Percentiles rank a stretch among this genome's conserved stretches.
phyloP scores from a whole-genome alignment of 768 basidiomycete genomes.

The Dictyophora rubrovolvata region DNA sequence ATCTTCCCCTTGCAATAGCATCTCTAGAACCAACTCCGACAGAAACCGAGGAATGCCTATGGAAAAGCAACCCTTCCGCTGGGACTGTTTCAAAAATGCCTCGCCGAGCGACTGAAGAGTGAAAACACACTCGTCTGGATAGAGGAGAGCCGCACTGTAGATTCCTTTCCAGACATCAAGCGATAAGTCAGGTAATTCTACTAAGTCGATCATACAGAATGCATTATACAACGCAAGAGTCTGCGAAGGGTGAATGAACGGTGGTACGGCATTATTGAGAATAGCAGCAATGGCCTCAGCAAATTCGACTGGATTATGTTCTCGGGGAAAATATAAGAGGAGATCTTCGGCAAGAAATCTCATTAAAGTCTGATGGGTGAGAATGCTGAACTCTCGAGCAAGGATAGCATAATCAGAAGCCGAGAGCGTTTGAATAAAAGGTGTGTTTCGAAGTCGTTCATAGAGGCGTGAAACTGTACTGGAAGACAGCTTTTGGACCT shows the following conservation, averaged over 20 bases:
- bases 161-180: not conserved
- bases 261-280: not conserved
- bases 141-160: not conserved
- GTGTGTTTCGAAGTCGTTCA: not conserved
- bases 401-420: not conserved
- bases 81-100: not conserved
- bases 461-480: not conserved
- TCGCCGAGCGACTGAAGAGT: not conserved
- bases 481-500: not conserved
- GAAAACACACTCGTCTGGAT: not conserved
- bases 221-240: slow-evolving; percentile 1
- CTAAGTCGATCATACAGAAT: not conserved
- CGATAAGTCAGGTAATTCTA: not conserved
- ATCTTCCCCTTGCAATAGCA: slow-evolving; percentile 4
- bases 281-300: not conserved
- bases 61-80: not conserved
- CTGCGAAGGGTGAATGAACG: not conserved
- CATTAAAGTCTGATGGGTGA: not conserved
- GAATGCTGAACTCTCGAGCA: not conserved
- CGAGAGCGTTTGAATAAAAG: not conserved
- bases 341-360: not conserved
- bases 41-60: not conserved
- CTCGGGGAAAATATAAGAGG: slow-evolving; percentile 5
- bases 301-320: not conserved
- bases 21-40: not conserved